Percentiles rank a stretch among this genome's conserved stretches.
Evolutionary conservation across 2,329 filamentous ascomycete genomes (phyloP).

Genomic region (Claviceps humidiphila): DNA sequence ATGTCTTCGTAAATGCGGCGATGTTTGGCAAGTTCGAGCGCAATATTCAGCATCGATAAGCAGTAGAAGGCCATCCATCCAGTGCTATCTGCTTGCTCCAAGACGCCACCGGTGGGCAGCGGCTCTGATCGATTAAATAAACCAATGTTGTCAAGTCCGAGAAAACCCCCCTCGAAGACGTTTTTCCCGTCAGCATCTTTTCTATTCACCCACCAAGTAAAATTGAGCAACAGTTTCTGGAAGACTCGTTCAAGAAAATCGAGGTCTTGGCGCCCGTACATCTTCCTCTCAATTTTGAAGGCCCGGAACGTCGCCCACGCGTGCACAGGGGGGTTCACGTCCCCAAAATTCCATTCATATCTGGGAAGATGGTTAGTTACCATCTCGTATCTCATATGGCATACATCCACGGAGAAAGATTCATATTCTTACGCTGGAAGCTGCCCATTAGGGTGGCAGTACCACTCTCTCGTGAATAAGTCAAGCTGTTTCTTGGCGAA

Average conservation of each 20-base stretch:
- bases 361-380: constrained; percentile 20
- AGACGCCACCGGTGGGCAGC: constrained; percentile 77
- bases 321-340: constrained; percentile 92
- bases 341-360: constrained; percentile 93
- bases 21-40: constrained; percentile 88
- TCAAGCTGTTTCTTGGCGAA: constrained; percentile 98
- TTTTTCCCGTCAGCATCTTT: constrained; percentile 94
- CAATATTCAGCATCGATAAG: constrained; percentile 92
- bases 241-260: constrained; percentile 95
- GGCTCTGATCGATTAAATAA: constrained; percentile 95
- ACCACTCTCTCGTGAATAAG: constrained; percentile 93
- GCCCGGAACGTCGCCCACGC: constrained; percentile 91
- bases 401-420: neutral
- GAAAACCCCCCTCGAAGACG: constrained; percentile 90
- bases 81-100: constrained; percentile 94
- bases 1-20: constrained; percentile 92
- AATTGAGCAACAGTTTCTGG: constrained; percentile 90
- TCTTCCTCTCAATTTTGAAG: constrained; percentile 96
- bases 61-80: constrained; percentile 99
- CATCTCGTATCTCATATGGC: neutral
- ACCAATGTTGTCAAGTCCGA: constrained; percentile 93
- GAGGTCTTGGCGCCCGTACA: constrained; percentile 87
- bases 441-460: constrained; percentile 95
- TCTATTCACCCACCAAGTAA: constrained; percentile 98
- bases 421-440: constrained; percentile 56